A percentile compares a stretch with the other conserved stretches of the same genome.
These are phyloP conservation scores for Articulospora tetracladia DNA, from an alignment of 495 filamentous ascomycete species.

Conservation along the genomic window DNA sequence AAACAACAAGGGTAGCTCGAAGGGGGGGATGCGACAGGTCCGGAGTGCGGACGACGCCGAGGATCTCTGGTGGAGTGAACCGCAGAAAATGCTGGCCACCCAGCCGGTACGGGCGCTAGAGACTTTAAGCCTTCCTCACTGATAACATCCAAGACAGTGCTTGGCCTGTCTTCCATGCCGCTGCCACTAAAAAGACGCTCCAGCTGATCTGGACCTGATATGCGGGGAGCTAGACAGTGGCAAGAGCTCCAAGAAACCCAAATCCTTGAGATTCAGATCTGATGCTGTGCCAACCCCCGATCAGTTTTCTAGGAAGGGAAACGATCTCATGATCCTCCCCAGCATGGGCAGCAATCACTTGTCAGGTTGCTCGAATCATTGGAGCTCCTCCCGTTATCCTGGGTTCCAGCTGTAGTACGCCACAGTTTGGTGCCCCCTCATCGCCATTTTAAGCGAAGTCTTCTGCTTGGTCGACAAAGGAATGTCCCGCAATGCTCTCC, in stretches of 20 bases:
- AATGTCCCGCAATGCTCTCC: neutral
- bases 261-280: neutral
- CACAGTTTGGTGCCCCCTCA: neutral
- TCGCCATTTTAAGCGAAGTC: neutral
- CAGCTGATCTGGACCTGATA: neutral
- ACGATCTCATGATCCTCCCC: neutral
- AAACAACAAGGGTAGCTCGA: constrained; percentile 6
- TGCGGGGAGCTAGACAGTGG: neutral
- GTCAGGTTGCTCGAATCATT: neutral
- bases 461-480: neutral
- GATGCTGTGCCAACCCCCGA: no score
- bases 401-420: neutral
- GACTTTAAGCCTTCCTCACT: constrained; percentile 18
- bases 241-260: neutral
- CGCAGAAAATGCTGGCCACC: constrained; percentile 7
- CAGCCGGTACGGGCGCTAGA: constrained; percentile 2
- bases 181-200: neutral
- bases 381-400: neutral
- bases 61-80: constrained; percentile 13
- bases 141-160: constrained; percentile 5
- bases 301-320: neutral
- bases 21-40: constrained; percentile 15
- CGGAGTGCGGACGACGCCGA: constrained; percentile 19
- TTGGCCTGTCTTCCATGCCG: neutral
- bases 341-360: neutral